A percentile compares a stretch with the other conserved stretches of the same genome.
Conservation (phyloP, 164 flowering plant genomes). For the Saururus chinensis region DNA sequence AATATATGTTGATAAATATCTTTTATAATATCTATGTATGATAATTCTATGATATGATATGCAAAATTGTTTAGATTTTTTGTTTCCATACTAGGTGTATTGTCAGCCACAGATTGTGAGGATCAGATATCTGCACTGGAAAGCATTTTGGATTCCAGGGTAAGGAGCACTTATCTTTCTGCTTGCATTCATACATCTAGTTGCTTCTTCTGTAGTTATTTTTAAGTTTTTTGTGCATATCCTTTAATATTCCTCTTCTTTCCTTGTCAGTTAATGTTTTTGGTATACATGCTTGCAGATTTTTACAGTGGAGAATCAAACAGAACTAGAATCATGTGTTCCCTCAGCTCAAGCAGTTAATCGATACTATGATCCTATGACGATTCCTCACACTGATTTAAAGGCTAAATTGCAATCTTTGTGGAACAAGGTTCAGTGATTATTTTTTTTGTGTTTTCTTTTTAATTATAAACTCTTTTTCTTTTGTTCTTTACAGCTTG, state of each 20-base stretch:
- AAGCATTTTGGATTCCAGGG: conserved; percentile 71
- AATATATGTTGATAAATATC: no score
- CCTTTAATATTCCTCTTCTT: conserved; percentile 27
- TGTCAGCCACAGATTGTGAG: conserved; percentile 52
- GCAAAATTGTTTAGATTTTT: background rate
- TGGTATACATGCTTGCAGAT: conserved; percentile 29
- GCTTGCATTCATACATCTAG: background rate
- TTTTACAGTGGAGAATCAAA: conserved; percentile 44
- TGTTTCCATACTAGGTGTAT: conserved; percentile 33
- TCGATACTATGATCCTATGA: conserved; percentile 35
- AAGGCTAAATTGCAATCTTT: conserved; percentile 41
- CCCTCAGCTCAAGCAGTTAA: conserved; percentile 42
- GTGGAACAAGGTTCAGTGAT: conserved; percentile 42
- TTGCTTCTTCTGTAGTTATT: background rate
- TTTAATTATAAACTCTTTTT: background rate
- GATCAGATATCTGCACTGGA: conserved; percentile 67
- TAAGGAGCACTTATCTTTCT: conserved; percentile 8
- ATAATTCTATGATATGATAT: background rate
- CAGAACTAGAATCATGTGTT: conserved; percentile 42
- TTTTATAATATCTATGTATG: no score
- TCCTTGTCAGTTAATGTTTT: background rate
- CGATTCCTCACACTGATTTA: conserved; percentile 22
- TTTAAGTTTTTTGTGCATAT: background rate
- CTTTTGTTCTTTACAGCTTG: conserved; percentile 2
- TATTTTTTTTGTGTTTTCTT: background rate